phyloP scores from a whole-genome alignment of 1,139 yeast genomes.

The Sugiyamaella grinbergsii region DNA sequence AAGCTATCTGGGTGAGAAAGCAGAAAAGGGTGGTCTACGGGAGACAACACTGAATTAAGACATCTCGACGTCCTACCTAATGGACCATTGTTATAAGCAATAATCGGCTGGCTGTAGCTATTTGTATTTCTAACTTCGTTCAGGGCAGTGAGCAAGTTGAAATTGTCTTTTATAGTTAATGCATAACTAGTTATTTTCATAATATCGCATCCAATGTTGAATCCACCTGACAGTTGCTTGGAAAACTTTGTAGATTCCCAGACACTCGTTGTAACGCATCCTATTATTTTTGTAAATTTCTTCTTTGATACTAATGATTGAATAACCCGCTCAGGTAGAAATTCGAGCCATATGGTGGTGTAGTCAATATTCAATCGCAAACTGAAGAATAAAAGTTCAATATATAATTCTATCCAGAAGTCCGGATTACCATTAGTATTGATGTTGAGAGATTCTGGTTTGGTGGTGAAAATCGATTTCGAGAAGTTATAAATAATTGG shows the following conservation, averaged over 20 bases:
- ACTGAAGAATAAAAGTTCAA: slow-evolving; percentile 22
- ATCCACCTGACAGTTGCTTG: slow-evolving; percentile 9
- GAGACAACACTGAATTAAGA: slow-evolving; percentile 27
- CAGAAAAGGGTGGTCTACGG: slow-evolving; percentile 27
- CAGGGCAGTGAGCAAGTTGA: slow-evolving; percentile 17
- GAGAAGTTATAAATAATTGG: slow-evolving; percentile 28
- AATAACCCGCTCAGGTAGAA: slow-evolving; percentile 21
- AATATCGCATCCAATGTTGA: slow-evolving; percentile 23
- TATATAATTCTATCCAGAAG: slow-evolving; percentile 21
- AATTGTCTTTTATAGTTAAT: slow-evolving; percentile 24
- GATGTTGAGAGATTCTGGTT: slow-evolving; percentile 6
- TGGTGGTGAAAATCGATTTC: slow-evolving; percentile 21
- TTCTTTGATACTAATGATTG: slow-evolving; percentile 17
- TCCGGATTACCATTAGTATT: slow-evolving; percentile 15
- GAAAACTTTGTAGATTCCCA: slow-evolving; percentile 23
- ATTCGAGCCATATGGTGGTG: slow-evolving; percentile 20
- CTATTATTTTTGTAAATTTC: slow-evolving; percentile 22
- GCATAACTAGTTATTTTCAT: slow-evolving; percentile 25
- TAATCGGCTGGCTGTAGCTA: slow-evolving; percentile 12
- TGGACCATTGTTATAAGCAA: slow-evolving; percentile 31
- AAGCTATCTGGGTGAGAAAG: slow-evolving; percentile 24
- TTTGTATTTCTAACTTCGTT: slow-evolving; percentile 9
- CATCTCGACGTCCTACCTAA: slow-evolving; percentile 29
- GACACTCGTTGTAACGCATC: slow-evolving; percentile 19
- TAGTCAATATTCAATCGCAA: slow-evolving; percentile 27